These are phyloP conservation scores for Lathyrus oleraceus DNA, from an alignment of 306 rosid species.

Conservation along the genomic window DNA sequence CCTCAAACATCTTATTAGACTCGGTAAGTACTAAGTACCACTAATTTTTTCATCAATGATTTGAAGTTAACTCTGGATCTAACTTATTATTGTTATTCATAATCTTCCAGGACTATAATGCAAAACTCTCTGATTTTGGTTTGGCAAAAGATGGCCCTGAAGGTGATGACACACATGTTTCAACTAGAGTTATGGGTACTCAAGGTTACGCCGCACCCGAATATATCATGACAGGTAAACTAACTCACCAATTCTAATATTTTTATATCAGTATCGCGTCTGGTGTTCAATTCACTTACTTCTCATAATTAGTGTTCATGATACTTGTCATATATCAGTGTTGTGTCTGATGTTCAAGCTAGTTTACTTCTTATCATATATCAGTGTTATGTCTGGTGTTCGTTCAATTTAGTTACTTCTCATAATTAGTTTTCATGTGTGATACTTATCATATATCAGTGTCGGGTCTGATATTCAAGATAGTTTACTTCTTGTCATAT, in stretches of 20 bases:
- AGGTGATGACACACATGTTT: slow-evolving; percentile 95
- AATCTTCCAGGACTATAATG: slow-evolving; percentile 58
- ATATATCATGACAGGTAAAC: slow-evolving; percentile 86
- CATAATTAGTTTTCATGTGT: neutral
- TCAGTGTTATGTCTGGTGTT: too few relatives aligned
- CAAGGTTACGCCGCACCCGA: slow-evolving; percentile 98
- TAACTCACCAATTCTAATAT: neutral
- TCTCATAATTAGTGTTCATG: neutral
- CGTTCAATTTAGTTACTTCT: too few relatives aligned
- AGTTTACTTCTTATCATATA: too few relatives aligned
- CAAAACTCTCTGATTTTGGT: slow-evolving; percentile 96
- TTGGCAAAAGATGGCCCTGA: slow-evolving; percentile 97
- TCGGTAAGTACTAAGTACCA: slow-evolving; percentile 52
- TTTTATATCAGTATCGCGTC: neutral
- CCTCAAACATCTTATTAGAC: slow-evolving; percentile 84
- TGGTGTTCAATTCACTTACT: neutral
- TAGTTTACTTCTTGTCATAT: too few relatives aligned
- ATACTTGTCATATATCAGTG: neutral
- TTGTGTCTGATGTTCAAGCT: too few relatives aligned
- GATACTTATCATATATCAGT: too few relatives aligned
- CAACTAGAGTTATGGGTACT: slow-evolving; percentile 94
- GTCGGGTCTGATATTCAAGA: neutral
- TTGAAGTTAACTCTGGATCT: slow-evolving; percentile 9
- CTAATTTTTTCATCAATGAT: neutral
- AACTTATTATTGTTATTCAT: neutral